phyloP scores from a whole-genome alignment of 192 early-diverging fungal genomes.

The Backusella sp. region DNA sequence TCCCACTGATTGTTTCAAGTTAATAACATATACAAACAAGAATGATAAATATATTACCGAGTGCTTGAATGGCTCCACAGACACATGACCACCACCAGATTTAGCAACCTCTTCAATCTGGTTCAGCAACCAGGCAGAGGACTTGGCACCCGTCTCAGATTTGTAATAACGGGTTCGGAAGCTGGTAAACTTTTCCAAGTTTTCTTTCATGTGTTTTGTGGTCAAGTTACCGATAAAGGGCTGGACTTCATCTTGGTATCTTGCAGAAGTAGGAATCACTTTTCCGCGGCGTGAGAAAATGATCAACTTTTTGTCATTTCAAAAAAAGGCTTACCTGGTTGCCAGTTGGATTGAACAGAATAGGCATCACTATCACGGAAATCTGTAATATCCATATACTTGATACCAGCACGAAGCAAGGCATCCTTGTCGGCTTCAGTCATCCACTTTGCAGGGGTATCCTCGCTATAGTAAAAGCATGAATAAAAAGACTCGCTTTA shows the following conservation, averaged over 20 bases:
- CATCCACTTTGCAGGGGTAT: slow-evolving; percentile 57
- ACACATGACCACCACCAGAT: slow-evolving; percentile 47
- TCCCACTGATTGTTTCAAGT: slow-evolving; percentile 48
- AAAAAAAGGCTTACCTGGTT: not conserved
- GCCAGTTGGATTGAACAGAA: not conserved
- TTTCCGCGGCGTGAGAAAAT: not conserved
- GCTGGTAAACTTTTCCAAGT: slow-evolving; percentile 72
- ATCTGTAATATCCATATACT: slow-evolving; percentile 92
- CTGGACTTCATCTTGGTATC: slow-evolving; percentile 59
- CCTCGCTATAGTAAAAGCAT: slow-evolving; percentile 39
- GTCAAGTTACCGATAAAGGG: slow-evolving; percentile 62
- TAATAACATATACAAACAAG: not conserved
- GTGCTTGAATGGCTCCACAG: slow-evolving; percentile 79
- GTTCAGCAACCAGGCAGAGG: slow-evolving; percentile 67
- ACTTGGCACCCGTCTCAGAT: slow-evolving; percentile 61
- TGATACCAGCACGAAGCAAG: slow-evolving; percentile 62
- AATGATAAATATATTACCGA: slow-evolving; percentile 2
- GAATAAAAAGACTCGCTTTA: not conserved
- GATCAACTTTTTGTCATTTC: not conserved
- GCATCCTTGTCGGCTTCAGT: slow-evolving; percentile 57
- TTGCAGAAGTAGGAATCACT: slow-evolving; percentile 55
- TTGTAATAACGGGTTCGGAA: slow-evolving; percentile 94
- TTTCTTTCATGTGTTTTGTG: slow-evolving; percentile 62
- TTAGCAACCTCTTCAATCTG: slow-evolving; percentile 52
- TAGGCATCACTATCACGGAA: slow-evolving; percentile 32